Percentiles rank a stretch among this genome's conserved stretches.
phyloP scores from a whole-genome alignment of 805 yeast species.

The Metschnikowia arizonensis region DNA sequence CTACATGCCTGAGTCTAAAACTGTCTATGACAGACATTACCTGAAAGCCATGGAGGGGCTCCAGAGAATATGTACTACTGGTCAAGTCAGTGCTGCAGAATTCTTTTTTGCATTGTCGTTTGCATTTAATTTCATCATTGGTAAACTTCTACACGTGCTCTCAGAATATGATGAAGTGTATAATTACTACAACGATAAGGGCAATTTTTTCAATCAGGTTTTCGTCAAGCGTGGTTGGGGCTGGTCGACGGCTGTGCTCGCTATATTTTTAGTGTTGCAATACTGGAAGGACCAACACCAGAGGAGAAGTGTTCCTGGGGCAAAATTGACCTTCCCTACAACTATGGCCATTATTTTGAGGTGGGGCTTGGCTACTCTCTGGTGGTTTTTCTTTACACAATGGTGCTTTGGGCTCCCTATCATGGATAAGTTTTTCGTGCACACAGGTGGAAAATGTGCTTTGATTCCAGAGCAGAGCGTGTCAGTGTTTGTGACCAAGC shows the following conservation, averaged over 20 bases:
- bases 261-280: constrained; percentile 25
- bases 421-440: constrained; percentile 79
- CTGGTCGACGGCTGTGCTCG: constrained; percentile 58
- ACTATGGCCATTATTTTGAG: constrained; percentile 24
- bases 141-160: constrained; percentile 45
- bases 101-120: constrained; percentile 31
- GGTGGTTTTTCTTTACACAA: constrained; percentile 89
- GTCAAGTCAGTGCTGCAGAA: constrained; percentile 23
- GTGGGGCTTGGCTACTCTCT: constrained; percentile 54
- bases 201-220: constrained; percentile 61
- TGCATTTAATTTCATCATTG: constrained; percentile 42
- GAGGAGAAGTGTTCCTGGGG: not conserved
- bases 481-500: constrained; percentile 4
- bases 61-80: not conserved
- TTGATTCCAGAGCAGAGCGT: constrained; percentile 14
- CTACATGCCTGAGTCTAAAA: not conserved
- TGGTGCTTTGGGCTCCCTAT: constrained; percentile 82
- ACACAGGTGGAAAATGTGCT: constrained; percentile 82
- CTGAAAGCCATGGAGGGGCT: not conserved
- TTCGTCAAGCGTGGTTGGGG: constrained; percentile 92
- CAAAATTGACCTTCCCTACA: constrained; percentile 15
- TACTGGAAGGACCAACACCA: not conserved
- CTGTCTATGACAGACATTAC: constrained; percentile 2
- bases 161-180: constrained; percentile 45
- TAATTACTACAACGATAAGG: constrained; percentile 56